Conservation (phyloP, 83 land plant species). For the Picea abies region DNA sequence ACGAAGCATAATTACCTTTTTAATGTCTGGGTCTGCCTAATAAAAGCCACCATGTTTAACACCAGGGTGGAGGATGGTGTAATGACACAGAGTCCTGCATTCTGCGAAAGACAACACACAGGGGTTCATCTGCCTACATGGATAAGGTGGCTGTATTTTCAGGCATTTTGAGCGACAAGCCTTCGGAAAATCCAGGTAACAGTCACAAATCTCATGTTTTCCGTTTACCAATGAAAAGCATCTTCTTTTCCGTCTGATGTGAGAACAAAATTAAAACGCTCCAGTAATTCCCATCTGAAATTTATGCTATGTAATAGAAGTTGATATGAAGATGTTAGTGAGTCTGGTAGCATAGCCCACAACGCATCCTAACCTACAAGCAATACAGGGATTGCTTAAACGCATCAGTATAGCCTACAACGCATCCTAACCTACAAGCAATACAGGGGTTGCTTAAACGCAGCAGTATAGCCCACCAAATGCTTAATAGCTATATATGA, state of each 20-base stretch:
- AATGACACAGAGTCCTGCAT: conserved; percentile 47
- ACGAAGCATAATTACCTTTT: no score
- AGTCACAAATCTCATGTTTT: background rate
- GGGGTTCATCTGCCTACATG: conserved; percentile 72
- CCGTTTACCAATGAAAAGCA: background rate
- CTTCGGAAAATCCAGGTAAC: conserved; percentile 65
- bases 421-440: background rate
- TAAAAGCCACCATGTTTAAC: no score
- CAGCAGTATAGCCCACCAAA: background rate
- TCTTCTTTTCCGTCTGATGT: background rate
- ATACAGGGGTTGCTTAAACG: background rate
- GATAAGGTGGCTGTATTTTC: conserved; percentile 37
- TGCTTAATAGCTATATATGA: background rate
- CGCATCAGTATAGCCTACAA: background rate
- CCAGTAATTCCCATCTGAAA: no score
- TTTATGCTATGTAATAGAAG: background rate
- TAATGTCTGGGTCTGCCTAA: no score
- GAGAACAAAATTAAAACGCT: background rate
- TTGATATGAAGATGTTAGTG: background rate
- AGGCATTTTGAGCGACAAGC: conserved; percentile 68
- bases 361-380: background rate
- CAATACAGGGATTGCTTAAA: background rate
- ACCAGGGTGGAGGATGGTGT: conserved; percentile 84
- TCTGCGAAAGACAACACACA: conserved; percentile 44
- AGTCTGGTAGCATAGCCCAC: background rate